phyloP scores from a whole-genome alignment of 805 yeast species.

The Cyberlindnera amylophila region DNA sequence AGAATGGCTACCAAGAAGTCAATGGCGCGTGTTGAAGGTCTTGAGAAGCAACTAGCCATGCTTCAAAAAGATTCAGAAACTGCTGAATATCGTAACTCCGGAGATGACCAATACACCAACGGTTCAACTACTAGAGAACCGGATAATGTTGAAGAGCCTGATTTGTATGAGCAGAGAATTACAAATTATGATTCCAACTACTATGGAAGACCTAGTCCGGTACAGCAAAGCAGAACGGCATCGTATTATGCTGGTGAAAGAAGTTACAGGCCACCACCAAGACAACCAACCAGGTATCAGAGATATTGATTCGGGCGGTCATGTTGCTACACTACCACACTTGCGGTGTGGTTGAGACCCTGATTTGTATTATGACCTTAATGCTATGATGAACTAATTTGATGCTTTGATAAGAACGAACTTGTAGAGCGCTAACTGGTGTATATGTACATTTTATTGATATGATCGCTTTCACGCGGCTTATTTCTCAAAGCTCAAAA shows the following conservation, averaged over 20 bases:
- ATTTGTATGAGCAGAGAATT: background rate
- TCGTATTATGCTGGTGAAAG: background rate
- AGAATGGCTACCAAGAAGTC: slow-evolving; percentile 8
- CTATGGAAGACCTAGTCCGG: background rate
- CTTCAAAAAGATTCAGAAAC: background rate
- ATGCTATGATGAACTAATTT: too few species aligned
- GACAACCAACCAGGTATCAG: background rate
- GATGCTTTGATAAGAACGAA: too few species aligned
- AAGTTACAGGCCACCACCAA: slow-evolving; percentile 1
- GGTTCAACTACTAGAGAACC: background rate
- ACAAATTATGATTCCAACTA: background rate
- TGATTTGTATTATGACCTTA: too few species aligned
- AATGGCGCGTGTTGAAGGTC: slow-evolving; percentile 6
- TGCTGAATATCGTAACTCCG: background rate
- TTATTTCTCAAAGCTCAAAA: too few species aligned
- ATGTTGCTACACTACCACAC: too few species aligned
- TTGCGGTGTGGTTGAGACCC: too few species aligned
- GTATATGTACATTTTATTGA: too few species aligned
- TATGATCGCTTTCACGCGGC: too few species aligned
- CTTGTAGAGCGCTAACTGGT: too few species aligned
- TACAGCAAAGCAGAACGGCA: background rate
- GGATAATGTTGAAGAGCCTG: slow-evolving; percentile 5
- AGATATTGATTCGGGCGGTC: too few species aligned
- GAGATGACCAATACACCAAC: too few species aligned
- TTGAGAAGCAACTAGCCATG: slow-evolving; percentile 2